Base-by-base conservation (phyloP, 192 early-diverging fungal species). In the Ramicandelaber brevisporus region DNA sequence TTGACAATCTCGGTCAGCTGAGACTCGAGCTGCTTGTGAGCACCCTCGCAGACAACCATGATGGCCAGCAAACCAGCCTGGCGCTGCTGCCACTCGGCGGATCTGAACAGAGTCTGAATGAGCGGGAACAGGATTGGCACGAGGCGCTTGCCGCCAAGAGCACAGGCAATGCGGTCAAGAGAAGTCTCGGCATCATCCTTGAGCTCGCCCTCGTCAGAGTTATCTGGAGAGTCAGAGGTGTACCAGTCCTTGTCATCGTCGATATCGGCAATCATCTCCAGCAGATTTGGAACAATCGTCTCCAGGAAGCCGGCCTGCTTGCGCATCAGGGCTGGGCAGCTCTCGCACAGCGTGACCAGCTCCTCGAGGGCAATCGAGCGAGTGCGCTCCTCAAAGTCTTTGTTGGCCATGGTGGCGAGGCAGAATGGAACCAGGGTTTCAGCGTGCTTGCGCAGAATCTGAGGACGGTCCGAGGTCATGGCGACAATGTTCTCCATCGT, bases 11-110 rank as follows among this genome's bases (percentile, higher is more conserved):
- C 69, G 31, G 54, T 61, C 19, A 99, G 71, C 34, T 92, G 82
- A 19, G 63, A 61, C 35, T 77, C 71, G 84, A 99, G 90, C 41
- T 84, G 65, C 41, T 84, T 81, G 37, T 76, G 63, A 50, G 81
- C 96, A 16, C 95, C 95, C 55, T 99, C 95, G 28, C 77, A 90
- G 39, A 99, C 88, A 29, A 84, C 78, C 14, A 85, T 87, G 21
- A 99, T 76, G 17, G 84, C 79, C 63, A 89, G 70, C 21, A 99
- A 59, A 17, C 70, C 88, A 14, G 88, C 88, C 40, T 92, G 83
- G 13, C 88, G 70, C 46, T 75, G 63, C 37, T 65, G 56, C 95
- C 95, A 99, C 29, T 77, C 69, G 22, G 52, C 46, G 15, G 78
- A 74, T 11, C 50, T 53, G 14, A 99, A 65, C 77, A 92, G 73